phyloP scores from a whole-genome alignment of 352 stramenopile genomes.

The Aphanomyces invadans region DNA sequence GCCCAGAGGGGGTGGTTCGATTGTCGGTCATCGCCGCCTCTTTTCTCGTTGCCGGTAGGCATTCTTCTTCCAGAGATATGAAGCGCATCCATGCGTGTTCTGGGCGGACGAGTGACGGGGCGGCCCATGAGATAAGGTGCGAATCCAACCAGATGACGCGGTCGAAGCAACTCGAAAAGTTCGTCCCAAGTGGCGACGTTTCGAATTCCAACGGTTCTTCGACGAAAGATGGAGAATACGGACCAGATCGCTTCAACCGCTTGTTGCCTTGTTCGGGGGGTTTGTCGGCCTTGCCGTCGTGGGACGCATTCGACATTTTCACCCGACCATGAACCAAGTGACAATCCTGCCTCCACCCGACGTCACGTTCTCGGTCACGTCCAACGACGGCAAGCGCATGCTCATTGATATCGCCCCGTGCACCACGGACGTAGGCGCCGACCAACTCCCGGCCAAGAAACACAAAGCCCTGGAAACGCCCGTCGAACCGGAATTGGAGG shows the following conservation, averaged over 20 bases:
- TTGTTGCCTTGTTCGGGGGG: not conserved
- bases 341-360: not conserved
- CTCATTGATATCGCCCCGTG: conserved; percentile 6
- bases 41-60: too few relatives aligned
- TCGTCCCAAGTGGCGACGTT: not conserved
- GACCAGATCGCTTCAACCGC: not conserved
- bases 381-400: conserved; percentile 8
- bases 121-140: too few relatives aligned
- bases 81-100: not conserved
- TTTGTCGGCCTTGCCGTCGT: not conserved
- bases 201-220: not conserved
- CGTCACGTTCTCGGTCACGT: conserved; percentile 13
- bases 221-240: not conserved
- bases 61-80: not conserved
- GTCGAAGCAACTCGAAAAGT: too few relatives aligned
- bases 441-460: not conserved
- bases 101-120: too few relatives aligned
- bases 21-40: too few relatives aligned
- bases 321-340: not conserved
- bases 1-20: too few relatives aligned
- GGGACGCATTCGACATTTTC: not conserved
- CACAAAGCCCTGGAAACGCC: not conserved
- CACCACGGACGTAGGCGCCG: not conserved
- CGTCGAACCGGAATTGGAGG: not conserved
- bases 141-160: not conserved